Percentiles rank a stretch among this genome's conserved stretches.
phyloP scores from a whole-genome alignment of 169 alveolate species.

The Plasmodium sp. region DNA sequence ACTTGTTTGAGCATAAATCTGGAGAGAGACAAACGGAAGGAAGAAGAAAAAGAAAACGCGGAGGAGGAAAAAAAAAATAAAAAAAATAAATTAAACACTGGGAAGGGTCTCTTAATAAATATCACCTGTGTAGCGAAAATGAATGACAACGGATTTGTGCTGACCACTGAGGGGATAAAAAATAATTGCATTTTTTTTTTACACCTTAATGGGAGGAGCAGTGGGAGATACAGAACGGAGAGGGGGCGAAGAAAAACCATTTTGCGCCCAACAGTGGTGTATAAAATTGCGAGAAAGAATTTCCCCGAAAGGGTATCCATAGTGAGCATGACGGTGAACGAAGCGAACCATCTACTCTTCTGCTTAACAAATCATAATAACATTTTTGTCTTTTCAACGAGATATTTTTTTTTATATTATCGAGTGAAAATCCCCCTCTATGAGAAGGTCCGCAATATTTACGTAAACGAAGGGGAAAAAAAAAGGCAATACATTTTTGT shows the following conservation, averaged over 20 bases:
- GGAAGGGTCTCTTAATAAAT: background rate
- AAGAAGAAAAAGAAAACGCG: slow-evolving; percentile 13
- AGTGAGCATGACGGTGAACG: slow-evolving; percentile 22
- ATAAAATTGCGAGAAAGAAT: background rate
- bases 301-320: slow-evolving; percentile 6
- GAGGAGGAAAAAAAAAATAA: slow-evolving; percentile 9
- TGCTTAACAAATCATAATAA: slow-evolving; percentile 44
- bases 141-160: slow-evolving; percentile 20
- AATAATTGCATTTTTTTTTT: slow-evolving; percentile 35
- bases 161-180: slow-evolving; percentile 25
- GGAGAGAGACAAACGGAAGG: slow-evolving; percentile 9
- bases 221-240: background rate
- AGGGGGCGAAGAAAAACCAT: background rate
- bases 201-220: background rate
- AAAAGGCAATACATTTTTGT: slow-evolving; percentile 30
- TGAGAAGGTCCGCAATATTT: slow-evolving; percentile 35
- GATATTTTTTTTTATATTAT: slow-evolving; percentile 41
- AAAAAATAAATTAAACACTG: background rate
- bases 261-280: slow-evolving; percentile 14
- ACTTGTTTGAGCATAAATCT: slow-evolving; percentile 9
- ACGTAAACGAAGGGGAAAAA: background rate
- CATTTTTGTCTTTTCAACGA: slow-evolving; percentile 30
- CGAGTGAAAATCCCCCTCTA: slow-evolving; percentile 21
- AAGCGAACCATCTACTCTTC: slow-evolving; percentile 25
- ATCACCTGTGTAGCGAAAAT: slow-evolving; percentile 13